Conservation (phyloP, 1,284 basidiomycete species). For the Ganoderma multipileum region DNA sequence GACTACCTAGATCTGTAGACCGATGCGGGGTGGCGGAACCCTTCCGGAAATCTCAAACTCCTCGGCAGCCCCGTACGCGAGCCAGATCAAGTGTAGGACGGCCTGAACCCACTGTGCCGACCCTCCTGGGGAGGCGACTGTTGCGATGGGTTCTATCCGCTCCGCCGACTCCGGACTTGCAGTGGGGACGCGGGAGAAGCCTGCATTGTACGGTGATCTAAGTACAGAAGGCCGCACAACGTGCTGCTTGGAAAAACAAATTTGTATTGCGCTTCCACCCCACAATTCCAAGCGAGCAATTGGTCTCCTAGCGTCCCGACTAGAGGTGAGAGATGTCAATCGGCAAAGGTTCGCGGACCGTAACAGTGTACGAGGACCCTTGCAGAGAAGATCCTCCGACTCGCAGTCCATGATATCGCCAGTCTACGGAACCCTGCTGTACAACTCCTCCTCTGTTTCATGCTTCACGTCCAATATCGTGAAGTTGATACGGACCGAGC, state of each 20-base stretch:
- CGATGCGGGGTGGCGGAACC: background rate
- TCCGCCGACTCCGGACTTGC: background rate
- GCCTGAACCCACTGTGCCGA: background rate
- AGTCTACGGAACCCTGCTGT: background rate
- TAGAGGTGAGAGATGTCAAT: background rate
- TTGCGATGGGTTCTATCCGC: background rate
- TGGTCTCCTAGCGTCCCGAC: background rate
- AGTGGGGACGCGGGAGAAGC: background rate
- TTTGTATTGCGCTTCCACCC: background rate
- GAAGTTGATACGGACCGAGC: background rate
- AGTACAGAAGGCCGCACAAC: background rate
- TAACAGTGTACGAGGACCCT: background rate
- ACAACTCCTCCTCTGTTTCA: background rate
- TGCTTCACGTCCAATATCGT: slow-evolving; percentile 1
- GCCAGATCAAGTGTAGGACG: background rate
- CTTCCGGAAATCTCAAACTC: background rate
- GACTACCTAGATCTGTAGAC: background rate
- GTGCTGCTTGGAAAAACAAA: background rate
- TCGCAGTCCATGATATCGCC: background rate
- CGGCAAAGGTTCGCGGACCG: background rate
- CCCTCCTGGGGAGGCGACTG: background rate
- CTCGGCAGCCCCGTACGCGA: background rate
- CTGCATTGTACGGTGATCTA: background rate
- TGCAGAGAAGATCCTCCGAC: background rate
- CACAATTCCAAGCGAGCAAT: background rate